Percentiles rank a stretch among this genome's conserved stretches.
phyloP scores from a whole-genome alignment of 176 grass and related monocot genomes.

The Carex littledalei region DNA sequence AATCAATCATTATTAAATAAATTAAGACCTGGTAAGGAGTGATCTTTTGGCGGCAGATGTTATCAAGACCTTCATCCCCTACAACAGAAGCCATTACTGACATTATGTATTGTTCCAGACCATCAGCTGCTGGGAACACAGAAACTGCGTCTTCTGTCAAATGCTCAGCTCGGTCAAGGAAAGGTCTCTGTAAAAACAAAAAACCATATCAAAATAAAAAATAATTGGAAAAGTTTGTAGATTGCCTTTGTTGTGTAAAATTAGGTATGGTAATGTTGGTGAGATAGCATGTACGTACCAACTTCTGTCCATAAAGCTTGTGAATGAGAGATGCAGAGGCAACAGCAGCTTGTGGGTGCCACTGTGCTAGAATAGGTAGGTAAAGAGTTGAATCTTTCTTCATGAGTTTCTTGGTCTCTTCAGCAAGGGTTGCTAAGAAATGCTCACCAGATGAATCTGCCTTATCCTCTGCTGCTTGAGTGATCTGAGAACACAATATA shows the following conservation, averaged over 20 bases:
- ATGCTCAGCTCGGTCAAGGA: conserved; percentile 85
- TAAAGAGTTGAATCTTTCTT: conserved; percentile 85
- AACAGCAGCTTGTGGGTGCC: conserved; percentile 82
- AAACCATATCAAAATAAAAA: conserved; percentile 1
- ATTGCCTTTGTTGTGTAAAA: neutral
- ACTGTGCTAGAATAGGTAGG: conserved; percentile 65
- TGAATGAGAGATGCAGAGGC: conserved; percentile 90
- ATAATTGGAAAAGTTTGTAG: neutral
- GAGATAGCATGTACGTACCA: conserved; percentile 40
- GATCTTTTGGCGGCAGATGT: conserved; percentile 66
- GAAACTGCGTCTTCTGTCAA: conserved; percentile 91
- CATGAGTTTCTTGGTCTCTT: conserved; percentile 79
- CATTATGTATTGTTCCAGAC: conserved; percentile 81
- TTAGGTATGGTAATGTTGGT: neutral
- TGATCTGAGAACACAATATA: conserved; percentile 54
- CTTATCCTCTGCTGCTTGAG: conserved; percentile 65
- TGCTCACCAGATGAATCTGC: conserved; percentile 59
- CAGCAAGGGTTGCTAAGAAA: conserved; percentile 77
- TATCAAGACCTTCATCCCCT: conserved; percentile 69
- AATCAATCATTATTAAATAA: neutral
- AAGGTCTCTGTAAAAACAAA: conserved; percentile 66
- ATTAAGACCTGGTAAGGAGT: conserved; percentile 64
- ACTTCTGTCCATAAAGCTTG: conserved; percentile 92
- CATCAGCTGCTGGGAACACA: conserved; percentile 83
- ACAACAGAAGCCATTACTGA: conserved; percentile 70